These are phyloP conservation scores for Stemphylium vesicarium DNA, from an alignment of 2,329 filamentous ascomycete genomes.

Conservation along the genomic window DNA sequence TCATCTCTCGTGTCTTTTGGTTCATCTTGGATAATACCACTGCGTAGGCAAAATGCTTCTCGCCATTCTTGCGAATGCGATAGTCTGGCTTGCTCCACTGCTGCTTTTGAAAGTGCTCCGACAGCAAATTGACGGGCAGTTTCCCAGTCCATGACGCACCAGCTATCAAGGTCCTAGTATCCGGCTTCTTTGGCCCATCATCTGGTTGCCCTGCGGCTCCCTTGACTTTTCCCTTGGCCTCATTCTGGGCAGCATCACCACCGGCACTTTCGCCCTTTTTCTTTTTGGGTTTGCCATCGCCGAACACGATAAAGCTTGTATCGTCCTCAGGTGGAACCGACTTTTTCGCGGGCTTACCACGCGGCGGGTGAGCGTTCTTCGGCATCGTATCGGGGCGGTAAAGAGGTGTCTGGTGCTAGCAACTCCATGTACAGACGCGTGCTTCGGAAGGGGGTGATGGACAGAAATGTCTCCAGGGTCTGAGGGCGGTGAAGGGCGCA, in stretches of 20 bases:
- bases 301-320: conserved; percentile 58
- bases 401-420: background rate
- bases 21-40: conserved; percentile 78
- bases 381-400: conserved; percentile 46
- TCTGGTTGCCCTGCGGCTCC: conserved; percentile 32
- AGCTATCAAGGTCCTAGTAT: conserved; percentile 80
- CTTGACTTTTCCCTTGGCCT: conserved; percentile 46
- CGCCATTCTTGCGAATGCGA: conserved; percentile 77
- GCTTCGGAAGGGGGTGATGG: conserved; percentile 2
- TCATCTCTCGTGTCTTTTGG: conserved; percentile 80
- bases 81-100: conserved; percentile 96
- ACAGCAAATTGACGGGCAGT: conserved; percentile 88
- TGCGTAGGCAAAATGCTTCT: conserved; percentile 74
- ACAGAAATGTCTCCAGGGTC: conserved; percentile 1
- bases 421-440: conserved; percentile 14
- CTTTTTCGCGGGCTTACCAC: conserved; percentile 51
- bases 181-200: conserved; percentile 63
- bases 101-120: conserved; percentile 94
- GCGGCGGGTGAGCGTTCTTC: conserved; percentile 58
- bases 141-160: conserved; percentile 98
- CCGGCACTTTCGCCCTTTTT: conserved; percentile 40
- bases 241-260: conserved; percentile 14
- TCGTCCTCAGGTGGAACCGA: conserved; percentile 54
- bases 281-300: conserved; percentile 53
- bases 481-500: conserved; percentile 22